These are phyloP conservation scores for Cladorrhinum sp. DNA, from an alignment of 2,329 filamentous ascomycete species.

Conservation along the genomic window DNA sequence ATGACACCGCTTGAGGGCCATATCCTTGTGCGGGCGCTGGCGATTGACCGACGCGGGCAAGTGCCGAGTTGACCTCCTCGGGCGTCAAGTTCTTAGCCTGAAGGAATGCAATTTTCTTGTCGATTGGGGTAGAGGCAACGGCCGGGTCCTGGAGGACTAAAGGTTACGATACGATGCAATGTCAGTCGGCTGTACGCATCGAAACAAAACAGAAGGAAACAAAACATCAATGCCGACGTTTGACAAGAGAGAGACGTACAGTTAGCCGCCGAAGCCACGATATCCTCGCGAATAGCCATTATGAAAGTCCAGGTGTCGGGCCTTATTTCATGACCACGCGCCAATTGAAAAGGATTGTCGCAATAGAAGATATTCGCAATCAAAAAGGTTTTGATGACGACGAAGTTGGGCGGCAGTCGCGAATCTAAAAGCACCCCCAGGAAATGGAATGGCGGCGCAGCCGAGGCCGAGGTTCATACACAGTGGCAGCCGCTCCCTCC, in stretches of 20 bases:
- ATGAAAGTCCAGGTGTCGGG: slow-evolving; percentile 20
- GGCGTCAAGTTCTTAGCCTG: slow-evolving; percentile 96
- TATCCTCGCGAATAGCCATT: slow-evolving; percentile 91
- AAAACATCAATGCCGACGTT: slow-evolving; percentile 16
- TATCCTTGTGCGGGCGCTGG: slow-evolving; percentile 37
- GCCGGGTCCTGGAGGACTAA: slow-evolving; percentile 91
- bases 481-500: slow-evolving; percentile 4
- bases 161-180: not conserved
- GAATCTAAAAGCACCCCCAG: slow-evolving; percentile 15
- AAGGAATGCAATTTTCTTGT: slow-evolving; percentile 88
- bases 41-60: slow-evolving; percentile 63
- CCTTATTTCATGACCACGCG: slow-evolving; percentile 9
- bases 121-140: slow-evolving; percentile 82
- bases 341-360: slow-evolving; percentile 1
- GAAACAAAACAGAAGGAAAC: not conserved
- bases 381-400: slow-evolving; percentile 9
- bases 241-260: slow-evolving; percentile 30
- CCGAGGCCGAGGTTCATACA: slow-evolving; percentile 24
- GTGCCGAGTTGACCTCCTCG: slow-evolving; percentile 85
- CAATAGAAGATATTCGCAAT: not conserved
- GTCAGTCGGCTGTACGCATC: slow-evolving; percentile 4
- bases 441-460: slow-evolving; percentile 26
- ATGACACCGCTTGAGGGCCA: slow-evolving; percentile 32
- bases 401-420: not conserved
- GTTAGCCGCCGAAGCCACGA: slow-evolving; percentile 68